Evolutionary conservation across 257 asterid genomes (phyloP).

Genomic region (Haberlea rhodopensis): DNA sequence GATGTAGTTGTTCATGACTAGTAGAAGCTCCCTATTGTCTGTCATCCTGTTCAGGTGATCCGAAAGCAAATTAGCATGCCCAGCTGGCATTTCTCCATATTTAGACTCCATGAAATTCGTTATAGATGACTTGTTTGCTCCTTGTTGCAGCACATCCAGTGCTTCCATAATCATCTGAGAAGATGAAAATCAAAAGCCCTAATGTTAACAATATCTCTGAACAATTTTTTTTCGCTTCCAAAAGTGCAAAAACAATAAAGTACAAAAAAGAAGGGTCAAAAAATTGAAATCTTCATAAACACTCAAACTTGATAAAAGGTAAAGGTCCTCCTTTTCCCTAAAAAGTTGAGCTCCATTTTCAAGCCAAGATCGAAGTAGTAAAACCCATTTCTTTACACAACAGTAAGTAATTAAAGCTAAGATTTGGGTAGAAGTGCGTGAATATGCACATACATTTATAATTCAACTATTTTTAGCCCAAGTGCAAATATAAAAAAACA

Average conservation of each 20-base stretch:
- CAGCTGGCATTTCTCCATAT: slow-evolving; percentile 67
- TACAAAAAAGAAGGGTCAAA: not conserved
- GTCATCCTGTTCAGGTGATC: slow-evolving; percentile 53
- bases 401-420: not conserved
- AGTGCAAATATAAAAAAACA: not conserved
- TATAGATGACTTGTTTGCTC: slow-evolving; percentile 67
- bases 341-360: not conserved
- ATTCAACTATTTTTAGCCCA: not conserved
- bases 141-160: slow-evolving; percentile 56
- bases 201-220: not conserved
- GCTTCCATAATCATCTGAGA: slow-evolving; percentile 79
- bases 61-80: slow-evolving; percentile 56
- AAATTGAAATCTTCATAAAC: slow-evolving; percentile 9
- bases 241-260: not conserved
- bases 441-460: slow-evolving; percentile 10
- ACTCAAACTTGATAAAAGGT: not conserved
- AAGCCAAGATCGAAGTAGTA: not conserved
- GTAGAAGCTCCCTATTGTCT: slow-evolving; percentile 57
- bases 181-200: slow-evolving; percentile 15
- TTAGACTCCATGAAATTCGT: slow-evolving; percentile 65
- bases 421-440: not conserved
- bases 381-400: not conserved
- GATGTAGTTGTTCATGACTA: slow-evolving; percentile 68
- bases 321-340: slow-evolving; percentile 3
- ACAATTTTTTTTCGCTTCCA: not conserved